Evolutionary conservation across 805 yeast genomes (phyloP).

Genomic region (Saturnispora serradocipensis): DNA sequence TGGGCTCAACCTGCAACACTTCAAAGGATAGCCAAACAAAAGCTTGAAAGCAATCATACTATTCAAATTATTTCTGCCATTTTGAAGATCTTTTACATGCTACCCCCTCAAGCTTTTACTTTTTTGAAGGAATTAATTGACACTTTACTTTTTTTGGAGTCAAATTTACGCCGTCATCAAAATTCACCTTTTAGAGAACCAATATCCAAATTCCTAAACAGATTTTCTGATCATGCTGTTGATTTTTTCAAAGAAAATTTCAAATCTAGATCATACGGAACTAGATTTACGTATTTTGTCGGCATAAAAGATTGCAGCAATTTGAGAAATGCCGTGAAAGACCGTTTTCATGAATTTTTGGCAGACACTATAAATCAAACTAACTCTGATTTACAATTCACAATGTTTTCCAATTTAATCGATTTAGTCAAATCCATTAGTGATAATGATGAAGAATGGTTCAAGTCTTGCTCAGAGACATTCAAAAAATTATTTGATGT

Average conservation of each 20-base stretch:
- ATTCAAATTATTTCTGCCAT: constrained; percentile 85
- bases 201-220: constrained; percentile 72
- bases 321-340: constrained; percentile 47
- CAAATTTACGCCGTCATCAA: constrained; percentile 73
- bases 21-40: constrained; percentile 69
- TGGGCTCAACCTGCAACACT: constrained; percentile 86
- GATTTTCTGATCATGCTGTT: constrained; percentile 69
- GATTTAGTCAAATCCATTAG: constrained; percentile 53
- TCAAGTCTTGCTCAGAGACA: constrained; percentile 38
- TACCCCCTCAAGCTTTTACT: constrained; percentile 88
- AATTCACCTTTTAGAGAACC: constrained; percentile 89
- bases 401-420: constrained; percentile 64
- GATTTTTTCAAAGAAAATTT: constrained; percentile 62
- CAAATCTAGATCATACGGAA: constrained; percentile 54
- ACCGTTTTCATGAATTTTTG: constrained; percentile 40
- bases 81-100: constrained; percentile 78
- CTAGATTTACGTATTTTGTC: constrained; percentile 59
- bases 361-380: constrained; percentile 39
- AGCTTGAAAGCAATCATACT: constrained; percentile 68
- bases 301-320: constrained; percentile 44
- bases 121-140: constrained; percentile 81
- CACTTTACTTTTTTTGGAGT: constrained; percentile 70
- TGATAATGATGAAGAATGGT: constrained; percentile 42
- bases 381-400: constrained; percentile 44
- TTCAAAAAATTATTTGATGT: constrained; percentile 35